phyloP scores from a whole-genome alignment of 1,284 basidiomycete species.

The Butyriboletus appendiculatus region DNA sequence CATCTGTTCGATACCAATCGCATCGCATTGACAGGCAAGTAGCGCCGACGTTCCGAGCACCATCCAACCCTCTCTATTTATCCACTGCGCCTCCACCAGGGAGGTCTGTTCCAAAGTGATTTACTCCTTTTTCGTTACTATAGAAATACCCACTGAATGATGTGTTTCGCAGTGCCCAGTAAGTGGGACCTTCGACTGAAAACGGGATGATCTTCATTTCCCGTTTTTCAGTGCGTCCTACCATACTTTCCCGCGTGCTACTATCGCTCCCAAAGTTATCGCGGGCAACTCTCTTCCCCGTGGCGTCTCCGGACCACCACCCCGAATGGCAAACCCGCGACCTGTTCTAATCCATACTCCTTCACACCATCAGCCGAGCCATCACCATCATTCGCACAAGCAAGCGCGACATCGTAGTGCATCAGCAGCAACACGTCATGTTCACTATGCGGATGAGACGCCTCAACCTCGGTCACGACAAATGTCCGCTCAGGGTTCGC shows the following conservation, averaged over 20 bases:
- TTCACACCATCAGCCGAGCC: constrained; percentile 10
- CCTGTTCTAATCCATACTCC: background rate
- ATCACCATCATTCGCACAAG: constrained; percentile 3
- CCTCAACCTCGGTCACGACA: constrained; percentile 13
- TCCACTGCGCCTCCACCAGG: constrained; percentile 17
- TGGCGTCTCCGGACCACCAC: background rate
- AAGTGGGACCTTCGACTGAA: constrained; percentile 21
- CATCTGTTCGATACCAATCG: background rate
- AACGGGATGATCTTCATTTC: constrained; percentile 16
- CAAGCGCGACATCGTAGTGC: constrained; percentile 8
- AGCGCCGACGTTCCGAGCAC: constrained; percentile 13
- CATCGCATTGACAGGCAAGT: constrained; percentile 15
- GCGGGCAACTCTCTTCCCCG: background rate
- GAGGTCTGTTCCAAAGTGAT: constrained; percentile 22
- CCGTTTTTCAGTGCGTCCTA: constrained; percentile 23
- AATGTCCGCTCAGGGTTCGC: constrained; percentile 6
- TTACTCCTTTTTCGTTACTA: background rate
- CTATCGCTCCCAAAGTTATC: constrained; percentile 1
- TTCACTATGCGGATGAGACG: constrained; percentile 25
- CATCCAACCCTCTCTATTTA: constrained; percentile 21
- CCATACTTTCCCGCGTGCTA: constrained; percentile 33
- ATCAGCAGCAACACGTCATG: constrained; percentile 25
- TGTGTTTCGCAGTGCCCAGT: constrained; percentile 18
- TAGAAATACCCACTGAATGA: constrained; percentile 6
- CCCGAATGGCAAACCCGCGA: background rate